Evolutionary conservation across 768 basidiomycete genomes (phyloP), one percentile per base, ranked within the genome.

Genomic region (Calvatia gigantea): DNA sequence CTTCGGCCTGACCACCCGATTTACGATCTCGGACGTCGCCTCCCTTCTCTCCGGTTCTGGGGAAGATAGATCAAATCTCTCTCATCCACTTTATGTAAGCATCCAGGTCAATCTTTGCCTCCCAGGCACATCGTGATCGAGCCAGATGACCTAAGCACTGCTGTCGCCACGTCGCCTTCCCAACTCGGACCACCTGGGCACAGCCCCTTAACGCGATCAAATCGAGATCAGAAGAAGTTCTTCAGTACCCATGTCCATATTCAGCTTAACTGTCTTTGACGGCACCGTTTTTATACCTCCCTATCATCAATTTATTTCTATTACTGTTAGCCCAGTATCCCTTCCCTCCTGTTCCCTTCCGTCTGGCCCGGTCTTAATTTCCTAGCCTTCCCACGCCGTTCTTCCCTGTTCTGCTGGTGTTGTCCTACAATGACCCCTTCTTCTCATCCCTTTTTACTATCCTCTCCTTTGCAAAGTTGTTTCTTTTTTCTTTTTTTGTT

Each of bases 11-110:
- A 62, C 39, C 45, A 39, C 48, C 69, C 69, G 67, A 69, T 69
- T 21, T 49, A 70, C n/a, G 54, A 56, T 70, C 71, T 70, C 68
- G 70, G 67, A 68, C 69, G 62, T 64, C 57, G 50, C 60, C 41
- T 45, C 50, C 51, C 54, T 58, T 65, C 66, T 53, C 63, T 61
- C 66, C 67, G 65, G 64, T 63, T 68, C 68, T 70, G 70, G 69
- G 69, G 70, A 69, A 68, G 62, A 62, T 39, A 57, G 49, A 51
- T 50, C 32, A 31, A 21, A 52, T 47, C 53, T 48, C 6, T 4
- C 29, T 12, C 7, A 33, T 39, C 35, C 6, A 29, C 17, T 28
- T 56, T 56, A 56, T 39, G 54, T 56, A 46, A 56, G 37, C 46
- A 42, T 19, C 47, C 19, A 56, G 28, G 46, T 49, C 45, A 56